phyloP scores from a whole-genome alignment of 1,284 basidiomycete species.

The Ganoderma resinaceum region DNA sequence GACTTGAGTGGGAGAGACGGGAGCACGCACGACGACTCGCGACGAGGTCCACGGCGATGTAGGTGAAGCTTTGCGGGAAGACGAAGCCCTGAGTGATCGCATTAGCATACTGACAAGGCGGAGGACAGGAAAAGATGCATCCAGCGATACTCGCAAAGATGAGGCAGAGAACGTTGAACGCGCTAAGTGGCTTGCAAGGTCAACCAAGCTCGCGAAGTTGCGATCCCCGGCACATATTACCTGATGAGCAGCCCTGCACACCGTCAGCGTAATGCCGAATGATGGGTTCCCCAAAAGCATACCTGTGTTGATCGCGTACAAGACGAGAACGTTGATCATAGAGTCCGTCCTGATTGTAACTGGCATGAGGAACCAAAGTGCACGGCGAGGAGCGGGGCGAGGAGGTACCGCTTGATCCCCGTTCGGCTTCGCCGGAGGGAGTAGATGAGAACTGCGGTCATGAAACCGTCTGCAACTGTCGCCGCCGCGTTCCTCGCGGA shows the following conservation, averaged over 20 bases:
- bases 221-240: not conserved
- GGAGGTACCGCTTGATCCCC: conserved; percentile 5
- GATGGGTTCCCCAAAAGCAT: not conserved
- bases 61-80: not conserved
- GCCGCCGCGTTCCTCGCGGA: not conserved
- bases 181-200: not conserved
- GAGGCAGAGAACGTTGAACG: not conserved
- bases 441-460: not conserved
- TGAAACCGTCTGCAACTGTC: not conserved
- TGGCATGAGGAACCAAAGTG: not conserved
- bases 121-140: not conserved
- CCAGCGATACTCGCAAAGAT: not conserved
- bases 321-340: conserved; percentile 16
- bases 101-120: not conserved
- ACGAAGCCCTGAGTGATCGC: not conserved
- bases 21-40: not conserved
- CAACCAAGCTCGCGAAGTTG: not conserved
- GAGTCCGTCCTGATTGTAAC: conserved; percentile 12
- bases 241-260: not conserved
- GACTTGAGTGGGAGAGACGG: not conserved
- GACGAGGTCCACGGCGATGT: not conserved
- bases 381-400: not conserved
- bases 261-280: not conserved
- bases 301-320: conserved; percentile 23
- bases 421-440: not conserved